These are phyloP conservation scores for Porphyrellus cyaneotinctus DNA, from an alignment of 768 basidiomycete genomes.

Conservation along the genomic window DNA sequence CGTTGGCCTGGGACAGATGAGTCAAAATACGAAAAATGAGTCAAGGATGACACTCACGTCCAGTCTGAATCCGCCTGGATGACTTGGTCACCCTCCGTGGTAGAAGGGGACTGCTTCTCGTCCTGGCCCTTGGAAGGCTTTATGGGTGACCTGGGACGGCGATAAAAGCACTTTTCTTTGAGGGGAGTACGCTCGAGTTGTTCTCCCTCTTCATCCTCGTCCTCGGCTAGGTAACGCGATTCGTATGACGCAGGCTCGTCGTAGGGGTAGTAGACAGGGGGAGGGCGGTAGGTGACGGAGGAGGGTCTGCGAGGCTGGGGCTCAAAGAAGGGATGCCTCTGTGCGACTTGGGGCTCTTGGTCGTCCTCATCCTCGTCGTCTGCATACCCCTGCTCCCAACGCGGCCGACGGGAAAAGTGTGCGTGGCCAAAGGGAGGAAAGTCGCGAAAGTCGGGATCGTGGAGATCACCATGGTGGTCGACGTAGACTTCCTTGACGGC, in stretches of 20 bases:
- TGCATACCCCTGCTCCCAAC: conserved; percentile 34
- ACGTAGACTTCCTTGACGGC: conserved; percentile 42
- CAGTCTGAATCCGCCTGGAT: conserved; percentile 26
- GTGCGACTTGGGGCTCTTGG: conserved; percentile 22
- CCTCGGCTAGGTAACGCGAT: conserved; percentile 24
- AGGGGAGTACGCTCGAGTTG: conserved; percentile 20
- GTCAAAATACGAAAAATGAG: neutral
- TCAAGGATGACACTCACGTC: conserved; percentile 27
- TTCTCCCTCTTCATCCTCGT: conserved; percentile 25
- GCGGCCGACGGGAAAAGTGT: conserved; percentile 24
- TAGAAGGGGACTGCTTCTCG: conserved; percentile 16
- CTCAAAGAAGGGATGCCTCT: conserved; percentile 17
- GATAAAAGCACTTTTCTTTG: conserved; percentile 23
- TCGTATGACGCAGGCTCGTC: conserved; percentile 32
- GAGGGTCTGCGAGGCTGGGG: conserved; percentile 22
- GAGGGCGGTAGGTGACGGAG: conserved; percentile 15
- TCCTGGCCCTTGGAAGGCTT: conserved; percentile 12
- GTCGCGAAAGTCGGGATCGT: conserved; percentile 66
- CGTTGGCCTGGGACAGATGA: conserved; percentile 43
- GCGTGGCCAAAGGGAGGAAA: conserved; percentile 42
- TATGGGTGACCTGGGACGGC: conserved; percentile 19
- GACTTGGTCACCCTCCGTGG: conserved; percentile 5
- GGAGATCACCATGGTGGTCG: conserved; percentile 57
- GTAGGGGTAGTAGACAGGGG: conserved; percentile 23
- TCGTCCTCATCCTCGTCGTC: conserved; percentile 31